Percentiles rank a stretch among this genome's conserved stretches.
phyloP scores from a whole-genome alignment of 164 flowering plant genomes.

The Malania oleifera region DNA sequence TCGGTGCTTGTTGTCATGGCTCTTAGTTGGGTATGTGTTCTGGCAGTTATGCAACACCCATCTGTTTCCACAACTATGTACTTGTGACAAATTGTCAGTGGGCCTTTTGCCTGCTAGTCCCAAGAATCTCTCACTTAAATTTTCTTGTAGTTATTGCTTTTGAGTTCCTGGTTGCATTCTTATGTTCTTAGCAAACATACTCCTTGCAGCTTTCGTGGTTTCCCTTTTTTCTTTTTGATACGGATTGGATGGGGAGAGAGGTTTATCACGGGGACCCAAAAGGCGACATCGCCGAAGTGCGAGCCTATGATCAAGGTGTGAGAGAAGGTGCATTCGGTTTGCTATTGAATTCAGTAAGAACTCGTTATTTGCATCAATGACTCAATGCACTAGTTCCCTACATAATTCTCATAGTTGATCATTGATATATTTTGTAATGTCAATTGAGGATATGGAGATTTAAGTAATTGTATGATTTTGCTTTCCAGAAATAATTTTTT shows the following conservation, averaged over 20 bases:
- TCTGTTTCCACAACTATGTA: neutral
- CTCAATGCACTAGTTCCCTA: conserved; percentile 4
- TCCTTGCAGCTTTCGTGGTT: conserved; percentile 87
- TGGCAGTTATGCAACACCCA: neutral
- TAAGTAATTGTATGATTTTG: neutral
- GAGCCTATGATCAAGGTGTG: conserved; percentile 80
- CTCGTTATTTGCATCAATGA: conserved; percentile 29
- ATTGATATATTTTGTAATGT: neutral
- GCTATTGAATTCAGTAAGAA: conserved; percentile 99
- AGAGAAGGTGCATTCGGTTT: conserved; percentile 99
- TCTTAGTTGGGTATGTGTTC: conserved; percentile 76
- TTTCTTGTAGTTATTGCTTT: neutral
- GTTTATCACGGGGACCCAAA: conserved; percentile 94
- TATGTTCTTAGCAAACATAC: neutral
- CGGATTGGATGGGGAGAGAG: conserved; percentile 99
- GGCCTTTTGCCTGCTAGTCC: neutral
- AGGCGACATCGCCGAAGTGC: conserved; percentile 42
- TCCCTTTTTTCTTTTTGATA: conserved; percentile 96
- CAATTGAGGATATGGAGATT: neutral
- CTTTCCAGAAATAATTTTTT: neutral
- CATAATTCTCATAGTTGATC: neutral
- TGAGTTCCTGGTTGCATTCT: neutral
- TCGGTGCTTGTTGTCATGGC: conserved; percentile 94
- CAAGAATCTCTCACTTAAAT: too few species aligned
- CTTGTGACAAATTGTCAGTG: neutral